Base-by-base conservation (phyloP, 2,329 filamentous ascomycete species). In the Colletotrichum magnum region DNA sequence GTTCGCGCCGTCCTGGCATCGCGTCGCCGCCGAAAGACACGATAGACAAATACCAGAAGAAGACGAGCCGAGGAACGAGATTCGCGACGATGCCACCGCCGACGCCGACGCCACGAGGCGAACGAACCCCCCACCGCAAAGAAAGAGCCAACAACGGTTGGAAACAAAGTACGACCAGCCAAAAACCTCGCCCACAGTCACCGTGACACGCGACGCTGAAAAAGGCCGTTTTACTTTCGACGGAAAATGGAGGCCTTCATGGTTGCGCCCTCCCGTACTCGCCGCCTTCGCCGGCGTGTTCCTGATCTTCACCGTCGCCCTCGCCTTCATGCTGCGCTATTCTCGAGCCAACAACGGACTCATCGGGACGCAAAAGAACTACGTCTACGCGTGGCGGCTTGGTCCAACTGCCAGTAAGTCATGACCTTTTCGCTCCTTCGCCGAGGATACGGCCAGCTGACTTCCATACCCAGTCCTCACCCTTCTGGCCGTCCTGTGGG, bases 381-480 rank as follows among this genome's bases (percentile, higher is more conserved):
- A 58, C 12, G 39, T 57, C 7, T 68, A 68, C 18, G 3, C 39
- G 26, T 68, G 64, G 59, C 59, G 59, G 10, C 39, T 64, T 12
- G 64, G 59, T 4, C 64, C 64, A 18, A 53, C 53, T 13, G 64
- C 64, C 6, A 32, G 64, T 64, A 53, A 58, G 59, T 32, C 39
- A 47, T 36, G 9, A 36, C 32, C 6, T 12, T 52, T 3, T 28
- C 5, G 18, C 3, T 7, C 4, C 10, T 13, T 43, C 13, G 21
- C 50, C 15, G 43, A 10, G 7, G 24, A 32, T 60, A 10, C 32
- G 15, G 1, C 7, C 2, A 7, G 32, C 26, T 24, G 12, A 36
- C 36, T 9, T 10, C 28, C 2, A 13, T 2, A 26, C 15, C n/a
- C 10, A 64, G 64, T 58, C 1, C 2, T 68, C 2, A 52, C 64